Percentiles rank a stretch among this genome's conserved stretches.
phyloP scores from a whole-genome alignment of 2,329 filamentous ascomycete species.

The Trichoderma polysporum region DNA sequence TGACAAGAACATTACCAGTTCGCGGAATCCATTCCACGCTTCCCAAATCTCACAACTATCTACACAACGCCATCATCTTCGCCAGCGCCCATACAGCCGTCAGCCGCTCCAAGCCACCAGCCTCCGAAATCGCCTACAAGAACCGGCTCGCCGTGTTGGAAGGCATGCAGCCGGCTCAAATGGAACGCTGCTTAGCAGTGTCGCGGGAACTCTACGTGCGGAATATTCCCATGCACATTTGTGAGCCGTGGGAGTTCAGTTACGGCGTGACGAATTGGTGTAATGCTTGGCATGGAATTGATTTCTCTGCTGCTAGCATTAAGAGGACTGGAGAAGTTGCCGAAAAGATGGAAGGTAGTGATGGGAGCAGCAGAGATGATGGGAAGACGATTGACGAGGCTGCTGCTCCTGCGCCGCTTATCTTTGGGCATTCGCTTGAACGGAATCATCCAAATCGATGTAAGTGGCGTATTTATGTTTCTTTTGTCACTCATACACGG shows the following conservation, averaged over 20 bases:
- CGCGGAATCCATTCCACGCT: constrained; percentile 23
- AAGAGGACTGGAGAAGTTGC: not conserved
- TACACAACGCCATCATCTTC: constrained; percentile 25
- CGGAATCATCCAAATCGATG: constrained; percentile 17
- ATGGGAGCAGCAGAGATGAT: not conserved
- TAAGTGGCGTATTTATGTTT: not conserved
- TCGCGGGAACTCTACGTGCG: constrained; percentile 13
- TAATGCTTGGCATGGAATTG: constrained; percentile 24
- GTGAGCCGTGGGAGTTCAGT: constrained; percentile 25
- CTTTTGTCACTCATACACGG: not conserved
- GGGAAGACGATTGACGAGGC: not conserved
- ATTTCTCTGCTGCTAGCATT: constrained; percentile 19
- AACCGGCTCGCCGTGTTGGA: constrained; percentile 27
- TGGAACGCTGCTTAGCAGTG: constrained; percentile 21
- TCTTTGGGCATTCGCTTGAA: constrained; percentile 23
- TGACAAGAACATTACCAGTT: constrained; percentile 5
- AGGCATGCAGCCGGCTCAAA: constrained; percentile 26
- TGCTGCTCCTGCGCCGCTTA: constrained; percentile 4
- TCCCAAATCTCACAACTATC: constrained; percentile 20
- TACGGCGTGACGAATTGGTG: constrained; percentile 25
- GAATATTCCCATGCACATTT: constrained; percentile 16
- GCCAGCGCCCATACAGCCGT: constrained; percentile 11
- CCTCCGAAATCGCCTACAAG: constrained; percentile 22
- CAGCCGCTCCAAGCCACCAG: constrained; percentile 20
- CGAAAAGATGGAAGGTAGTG: not conserved